Evolutionary conservation across 371 early-diverging fungal species (phyloP).

Genomic region (Syncephalastrum racemosum): DNA sequence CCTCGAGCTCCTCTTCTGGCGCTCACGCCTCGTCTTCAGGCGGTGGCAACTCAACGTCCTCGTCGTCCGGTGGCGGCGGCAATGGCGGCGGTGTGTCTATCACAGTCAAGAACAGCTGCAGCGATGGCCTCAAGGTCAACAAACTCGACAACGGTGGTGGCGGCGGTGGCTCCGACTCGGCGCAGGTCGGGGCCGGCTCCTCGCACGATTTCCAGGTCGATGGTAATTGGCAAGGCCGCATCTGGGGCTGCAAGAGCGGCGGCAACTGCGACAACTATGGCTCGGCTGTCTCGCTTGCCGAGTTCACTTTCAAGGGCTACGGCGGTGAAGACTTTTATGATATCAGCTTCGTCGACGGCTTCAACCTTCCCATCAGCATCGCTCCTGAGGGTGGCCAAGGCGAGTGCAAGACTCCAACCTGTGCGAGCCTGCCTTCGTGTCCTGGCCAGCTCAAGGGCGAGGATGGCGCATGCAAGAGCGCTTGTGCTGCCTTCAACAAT

Average conservation of each 20-base stretch:
- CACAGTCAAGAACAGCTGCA: conserved; percentile 40
- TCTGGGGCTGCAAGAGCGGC: conserved; percentile 37
- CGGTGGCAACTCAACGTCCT: background rate
- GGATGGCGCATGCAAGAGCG: conserved; percentile 38
- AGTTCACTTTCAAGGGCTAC: conserved; percentile 31
- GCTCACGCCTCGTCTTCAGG: background rate
- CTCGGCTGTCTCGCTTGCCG: conserved; percentile 37
- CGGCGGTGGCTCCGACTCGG: conserved; percentile 1
- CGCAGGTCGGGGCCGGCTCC: conserved; percentile 16
- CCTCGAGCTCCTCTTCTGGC: conserved; percentile 4
- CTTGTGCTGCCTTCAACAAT: conserved; percentile 35
- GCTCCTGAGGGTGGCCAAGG: conserved; percentile 22
- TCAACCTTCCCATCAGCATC: conserved; percentile 37
- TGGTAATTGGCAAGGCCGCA: conserved; percentile 35
- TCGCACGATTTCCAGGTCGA: conserved; percentile 20
- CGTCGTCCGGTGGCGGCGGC: background rate
- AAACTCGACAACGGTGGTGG: conserved; percentile 30
- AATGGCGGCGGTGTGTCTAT: conserved; percentile 23
- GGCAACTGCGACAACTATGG: conserved; percentile 24
- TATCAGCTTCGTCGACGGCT: conserved; percentile 45
- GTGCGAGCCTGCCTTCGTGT: conserved; percentile 30
- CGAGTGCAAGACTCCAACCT: conserved; percentile 28
- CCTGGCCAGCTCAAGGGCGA: conserved; percentile 30
- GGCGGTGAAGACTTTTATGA: conserved; percentile 33
- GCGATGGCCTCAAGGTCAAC: conserved; percentile 24